These are phyloP conservation scores for Actinidia arguta DNA, from an alignment of 179 eudicot species.

Conservation along the genomic window DNA sequence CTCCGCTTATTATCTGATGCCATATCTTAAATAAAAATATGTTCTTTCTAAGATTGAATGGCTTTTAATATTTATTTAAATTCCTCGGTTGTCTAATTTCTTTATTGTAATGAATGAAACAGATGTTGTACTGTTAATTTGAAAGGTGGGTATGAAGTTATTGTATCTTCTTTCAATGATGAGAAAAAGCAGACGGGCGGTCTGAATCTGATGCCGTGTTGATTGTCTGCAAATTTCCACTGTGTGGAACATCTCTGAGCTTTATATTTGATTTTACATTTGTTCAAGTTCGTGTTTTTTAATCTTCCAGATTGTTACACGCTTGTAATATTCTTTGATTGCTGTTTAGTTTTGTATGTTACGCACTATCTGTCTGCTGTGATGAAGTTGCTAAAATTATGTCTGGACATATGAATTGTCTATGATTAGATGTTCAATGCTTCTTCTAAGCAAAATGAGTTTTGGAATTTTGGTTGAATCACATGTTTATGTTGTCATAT, in stretches of 20 bases:
- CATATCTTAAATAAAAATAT: background rate
- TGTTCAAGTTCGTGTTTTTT: background rate
- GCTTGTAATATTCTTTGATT: too few species aligned
- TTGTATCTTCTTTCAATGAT: slow-evolving; percentile 18
- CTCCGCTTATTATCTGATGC: slow-evolving; percentile 72
- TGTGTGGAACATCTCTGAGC: slow-evolving; percentile 34
- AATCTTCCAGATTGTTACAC: too few species aligned
- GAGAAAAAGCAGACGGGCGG: slow-evolving; percentile 51
- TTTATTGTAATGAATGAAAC: background rate
- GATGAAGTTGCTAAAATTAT: slow-evolving; percentile 36
- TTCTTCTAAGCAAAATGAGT: slow-evolving; percentile 26
- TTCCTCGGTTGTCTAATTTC: too few species aligned
- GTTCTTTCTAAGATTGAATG: too few species aligned
- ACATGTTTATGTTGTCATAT: background rate
- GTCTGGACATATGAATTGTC: slow-evolving; percentile 44
- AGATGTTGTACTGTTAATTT: background rate
- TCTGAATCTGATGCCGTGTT: slow-evolving; percentile 48
- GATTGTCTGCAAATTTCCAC: slow-evolving; percentile 39
- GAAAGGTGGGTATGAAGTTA: background rate
- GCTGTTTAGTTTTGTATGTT: background rate
- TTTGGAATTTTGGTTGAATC: background rate
- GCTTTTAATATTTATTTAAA: too few species aligned
- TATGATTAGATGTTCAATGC: slow-evolving; percentile 25
- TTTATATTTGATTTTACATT: background rate
- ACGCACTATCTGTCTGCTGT: slow-evolving; percentile 10